A percentile compares a stretch with the other conserved stretches of the same genome.
Conservation (phyloP, 192 early-diverging fungal genomes). For the Coemansia sp. region DNA sequence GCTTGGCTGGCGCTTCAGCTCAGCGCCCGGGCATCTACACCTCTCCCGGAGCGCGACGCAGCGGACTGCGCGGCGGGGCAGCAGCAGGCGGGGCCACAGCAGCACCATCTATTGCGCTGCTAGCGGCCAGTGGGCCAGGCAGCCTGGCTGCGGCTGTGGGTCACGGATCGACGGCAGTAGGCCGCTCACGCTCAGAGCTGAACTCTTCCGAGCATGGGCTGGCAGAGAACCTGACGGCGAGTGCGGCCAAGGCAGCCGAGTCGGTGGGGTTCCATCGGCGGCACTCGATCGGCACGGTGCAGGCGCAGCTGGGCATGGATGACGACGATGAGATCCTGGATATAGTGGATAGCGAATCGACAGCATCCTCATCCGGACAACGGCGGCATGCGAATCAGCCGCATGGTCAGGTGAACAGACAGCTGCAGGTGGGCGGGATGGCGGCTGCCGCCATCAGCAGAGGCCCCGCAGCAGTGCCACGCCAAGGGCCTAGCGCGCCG, state of each 20-base stretch:
- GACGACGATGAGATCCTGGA: slow-evolving; percentile 42
- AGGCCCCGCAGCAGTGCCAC: slow-evolving; percentile 5
- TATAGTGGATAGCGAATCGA: slow-evolving; percentile 23
- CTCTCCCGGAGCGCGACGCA: slow-evolving; percentile 23
- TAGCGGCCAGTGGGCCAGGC: background rate
- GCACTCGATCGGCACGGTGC: slow-evolving; percentile 52
- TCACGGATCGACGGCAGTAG: slow-evolving; percentile 12
- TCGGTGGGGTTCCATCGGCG: slow-evolving; percentile 41
- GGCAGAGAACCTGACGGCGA: background rate
- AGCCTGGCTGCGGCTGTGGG: slow-evolving; percentile 13
- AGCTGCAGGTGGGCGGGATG: slow-evolving; percentile 14
- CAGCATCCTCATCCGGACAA: slow-evolving; percentile 3
- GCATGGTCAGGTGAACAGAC: slow-evolving; percentile 25
- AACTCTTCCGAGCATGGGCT: slow-evolving; percentile 1
- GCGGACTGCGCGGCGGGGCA: slow-evolving; percentile 26
- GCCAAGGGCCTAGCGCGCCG: slow-evolving; percentile 11
- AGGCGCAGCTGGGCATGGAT: slow-evolving; percentile 22
- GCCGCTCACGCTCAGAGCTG: slow-evolving; percentile 13
- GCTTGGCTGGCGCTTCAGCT: slow-evolving; percentile 8
- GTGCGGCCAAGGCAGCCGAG: slow-evolving; percentile 5
- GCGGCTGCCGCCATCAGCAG: slow-evolving; percentile 2
- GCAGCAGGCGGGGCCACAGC: background rate
- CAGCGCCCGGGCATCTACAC: slow-evolving; percentile 11
- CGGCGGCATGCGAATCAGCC: slow-evolving; percentile 22
- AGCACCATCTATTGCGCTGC: slow-evolving; percentile 13